These are phyloP conservation scores for Russula olivacea DNA, from an alignment of 768 basidiomycete genomes.

Conservation along the genomic window DNA sequence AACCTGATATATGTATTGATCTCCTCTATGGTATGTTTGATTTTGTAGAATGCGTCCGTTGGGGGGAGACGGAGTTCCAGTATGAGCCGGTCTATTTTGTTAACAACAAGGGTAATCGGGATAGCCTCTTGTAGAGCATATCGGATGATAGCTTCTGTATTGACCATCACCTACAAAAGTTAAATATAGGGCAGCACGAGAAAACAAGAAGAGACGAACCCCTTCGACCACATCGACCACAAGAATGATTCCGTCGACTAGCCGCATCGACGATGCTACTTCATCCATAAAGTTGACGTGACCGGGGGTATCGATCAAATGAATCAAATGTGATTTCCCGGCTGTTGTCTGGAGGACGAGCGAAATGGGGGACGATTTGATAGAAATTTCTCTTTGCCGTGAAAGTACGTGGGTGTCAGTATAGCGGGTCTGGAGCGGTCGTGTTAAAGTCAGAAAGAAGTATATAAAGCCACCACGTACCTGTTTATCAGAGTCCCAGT, in stretches of 20 bases:
- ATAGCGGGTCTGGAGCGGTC: constrained; percentile 65
- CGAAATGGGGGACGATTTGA: constrained; percentile 97
- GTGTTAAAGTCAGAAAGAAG: constrained; percentile 14
- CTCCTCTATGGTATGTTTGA: constrained; percentile 98
- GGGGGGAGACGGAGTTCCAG: constrained; percentile 95
- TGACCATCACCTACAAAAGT: constrained; percentile 73
- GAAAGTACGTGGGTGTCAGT: constrained; percentile 94
- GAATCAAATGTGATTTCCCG: constrained; percentile 90
- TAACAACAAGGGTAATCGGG: constrained; percentile 88
- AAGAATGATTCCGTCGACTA: constrained; percentile 85
- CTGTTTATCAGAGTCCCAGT: constrained; percentile 87
- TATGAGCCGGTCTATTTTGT: constrained; percentile 97
- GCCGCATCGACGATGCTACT: constrained; percentile 78
- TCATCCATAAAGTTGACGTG: constrained; percentile 99
- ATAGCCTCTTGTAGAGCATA: constrained; percentile 86
- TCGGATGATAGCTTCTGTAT: constrained; percentile 80
- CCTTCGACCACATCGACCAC: constrained; percentile 99
- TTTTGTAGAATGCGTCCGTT: constrained; percentile 96
- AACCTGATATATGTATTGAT: constrained; percentile 95
- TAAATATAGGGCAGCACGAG: constrained; percentile 16
- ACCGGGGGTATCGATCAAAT: constrained; percentile 95
- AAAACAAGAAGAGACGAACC: constrained; percentile 38
- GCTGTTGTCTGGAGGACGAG: constrained; percentile 75
- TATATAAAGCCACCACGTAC: constrained; percentile 29
- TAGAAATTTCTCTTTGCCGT: constrained; percentile 82